Evolutionary conservation across 106 monocot species (phyloP), one percentile per base, ranked within the genome.

Genomic region (Allium fistulosum): DNA sequence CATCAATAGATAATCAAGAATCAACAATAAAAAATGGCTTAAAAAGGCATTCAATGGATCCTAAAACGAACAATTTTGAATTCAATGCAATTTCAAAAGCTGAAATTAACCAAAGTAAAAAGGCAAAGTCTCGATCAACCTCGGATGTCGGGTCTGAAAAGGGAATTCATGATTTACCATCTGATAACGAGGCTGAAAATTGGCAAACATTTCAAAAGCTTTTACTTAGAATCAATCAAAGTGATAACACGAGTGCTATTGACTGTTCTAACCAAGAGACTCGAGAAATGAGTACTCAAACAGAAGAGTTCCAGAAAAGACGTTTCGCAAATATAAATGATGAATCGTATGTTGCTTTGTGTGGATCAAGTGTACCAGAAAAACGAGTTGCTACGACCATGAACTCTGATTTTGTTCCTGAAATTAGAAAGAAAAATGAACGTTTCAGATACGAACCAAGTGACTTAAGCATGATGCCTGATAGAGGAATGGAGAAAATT

Each of bases 141-240:
- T 81, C 86, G 17, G 68, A 61, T 26, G 65, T 60, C 14, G 85
- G 76, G 26, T 64, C 48, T 70, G 83, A 72, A 65, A 74, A 84
- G 68, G 79, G 82, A 51, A 57, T 28, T 66, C 75, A 72, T 6
- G 65, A 72, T 77, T 65, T 78, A 12, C 69, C 65, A 16, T 68
- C 65, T 11, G 78, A 65, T 37, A 76, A 62, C 53, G 80, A 84
- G 57, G 78, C 82, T 67, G 84, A 81, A 63, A 83, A 87, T 68
- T 94, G 93, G 93, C 74, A 87, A 62, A 87, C 76, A n/a, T 90
- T 94, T 60, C 90, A 94, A 77, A 87, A 68, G 66, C 82, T 90
- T 74, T 76, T 94, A 37, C 53, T 94, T 13, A 89, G 76, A 76
- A 68, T 79, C 61, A 81, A 87, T 74, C 53, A 16, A 7, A 90